phyloP scores from a whole-genome alignment of 768 basidiomycete species.

The Coprinellus micaceus region DNA sequence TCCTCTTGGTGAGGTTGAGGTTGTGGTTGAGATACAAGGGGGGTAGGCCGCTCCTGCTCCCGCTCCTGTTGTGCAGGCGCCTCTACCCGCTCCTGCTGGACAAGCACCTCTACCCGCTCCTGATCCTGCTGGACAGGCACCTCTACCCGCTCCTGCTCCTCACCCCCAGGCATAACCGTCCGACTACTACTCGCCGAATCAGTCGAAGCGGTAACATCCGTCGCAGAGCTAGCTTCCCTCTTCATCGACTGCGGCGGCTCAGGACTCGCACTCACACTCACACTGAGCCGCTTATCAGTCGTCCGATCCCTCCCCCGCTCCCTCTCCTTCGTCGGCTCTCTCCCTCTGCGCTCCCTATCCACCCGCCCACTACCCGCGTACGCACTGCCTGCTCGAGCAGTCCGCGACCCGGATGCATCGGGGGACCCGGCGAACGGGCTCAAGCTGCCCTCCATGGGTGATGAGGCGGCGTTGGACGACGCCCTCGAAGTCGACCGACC shows the following conservation, averaged over 20 bases:
- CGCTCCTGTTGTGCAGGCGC: no score
- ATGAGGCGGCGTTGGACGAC: constrained; percentile 47
- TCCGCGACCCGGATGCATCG: constrained; percentile 23
- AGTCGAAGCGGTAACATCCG: constrained; percentile 4
- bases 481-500: constrained; percentile 57
- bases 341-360: constrained; percentile 20
- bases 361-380: constrained; percentile 31
- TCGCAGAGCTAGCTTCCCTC: constrained; percentile 2
- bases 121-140: no score
- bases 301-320: constrained; percentile 34
- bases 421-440: constrained; percentile 36
- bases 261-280: constrained; percentile 7
- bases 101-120: no score
- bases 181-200: constrained; percentile 20
- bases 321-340: constrained; percentile 36
- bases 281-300: constrained; percentile 8
- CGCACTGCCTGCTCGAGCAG: constrained; percentile 25
- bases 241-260: constrained; percentile 1
- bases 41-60: no score
- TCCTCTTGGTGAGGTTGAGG: no score
- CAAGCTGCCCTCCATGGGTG: constrained; percentile 27
- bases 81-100: no score
- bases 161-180: constrained; percentile 16
- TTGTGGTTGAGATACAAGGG: no score
- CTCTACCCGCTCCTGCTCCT: constrained; percentile 13